Base-by-base conservation (phyloP, 495 filamentous ascomycete species). In the Niebla homalea region DNA sequence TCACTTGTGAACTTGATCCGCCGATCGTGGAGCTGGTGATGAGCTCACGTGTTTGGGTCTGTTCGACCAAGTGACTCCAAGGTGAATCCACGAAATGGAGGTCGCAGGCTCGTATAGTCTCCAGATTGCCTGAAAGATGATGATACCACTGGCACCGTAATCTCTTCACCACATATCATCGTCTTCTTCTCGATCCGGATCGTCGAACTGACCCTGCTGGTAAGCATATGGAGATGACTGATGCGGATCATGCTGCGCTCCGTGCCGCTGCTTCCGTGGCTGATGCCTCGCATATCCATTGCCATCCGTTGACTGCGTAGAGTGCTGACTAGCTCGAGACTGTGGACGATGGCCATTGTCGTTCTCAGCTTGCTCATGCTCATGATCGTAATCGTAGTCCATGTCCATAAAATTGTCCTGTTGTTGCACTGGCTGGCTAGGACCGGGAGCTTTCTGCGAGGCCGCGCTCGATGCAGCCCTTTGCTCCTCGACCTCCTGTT, bases 121-220 rank as follows among this genome's bases (percentile, higher is more conserved):
- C 7, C 7, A 32, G 29, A 12, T 12, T 12, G 29, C 29, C 29
- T 32, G 29, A 12, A 32, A 32, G 14, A 12, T 7, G 8, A 2
- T 5, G 29, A 32, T 32, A 32, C 2, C 29, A 41, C 8, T 41
- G 12, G 0, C 15, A 8, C 39, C 39, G 1, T n/a, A 15, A 41
- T 41, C 39, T 7, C 20, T 14, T 75, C 64, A 76, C 73, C 73
- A 77, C 73, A 77, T 77, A 56, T 74, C 69, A 52, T 73, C 72
- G 52, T 77, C 72, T 41, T 69, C 67, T 48, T 71, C 64, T 50
- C 71, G 57, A 43, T 64, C 65, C 51, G 73, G 67, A 41, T 74
- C 70, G 19, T 71, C 71, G 54, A 75, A 74, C 26, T 72, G 67
- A 45, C 68, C 67, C 57, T 74, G 69, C 51, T 63, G 59, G 23